These are phyloP conservation scores for Naganishia vaughanmartiniae DNA, from an alignment of 768 basidiomycete genomes.

Conservation along the genomic window DNA sequence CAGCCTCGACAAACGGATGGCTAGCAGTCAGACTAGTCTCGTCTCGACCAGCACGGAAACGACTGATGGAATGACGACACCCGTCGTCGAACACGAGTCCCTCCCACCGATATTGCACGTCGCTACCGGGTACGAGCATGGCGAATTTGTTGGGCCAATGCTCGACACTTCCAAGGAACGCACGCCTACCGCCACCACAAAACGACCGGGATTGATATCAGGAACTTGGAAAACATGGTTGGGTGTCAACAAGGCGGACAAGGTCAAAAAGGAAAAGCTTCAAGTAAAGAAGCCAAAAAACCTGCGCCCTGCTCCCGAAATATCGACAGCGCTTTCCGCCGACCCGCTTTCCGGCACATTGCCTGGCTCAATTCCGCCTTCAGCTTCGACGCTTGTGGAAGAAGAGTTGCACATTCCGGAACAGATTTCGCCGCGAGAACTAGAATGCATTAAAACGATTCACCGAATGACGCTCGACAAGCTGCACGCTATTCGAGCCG, in stretches of 20 bases:
- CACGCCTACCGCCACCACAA: background rate
- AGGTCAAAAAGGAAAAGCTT: constrained; percentile 6
- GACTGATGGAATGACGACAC: constrained; percentile 2
- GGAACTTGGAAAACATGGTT: constrained; percentile 2
- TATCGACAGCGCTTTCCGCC: constrained; percentile 16
- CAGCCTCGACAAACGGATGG: background rate
- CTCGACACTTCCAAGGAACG: constrained; percentile 10
- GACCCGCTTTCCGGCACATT: constrained; percentile 15
- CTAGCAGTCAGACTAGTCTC: background rate
- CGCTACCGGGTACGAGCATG: background rate
- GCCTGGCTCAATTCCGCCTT: constrained; percentile 8
- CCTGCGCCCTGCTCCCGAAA: constrained; percentile 8
- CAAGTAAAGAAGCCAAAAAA: constrained; percentile 14
- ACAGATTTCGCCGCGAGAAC: background rate
- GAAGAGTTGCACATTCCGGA: constrained; percentile 11
- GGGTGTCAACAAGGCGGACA: constrained; percentile 17
- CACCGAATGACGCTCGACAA: constrained; percentile 20
- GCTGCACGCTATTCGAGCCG: constrained; percentile 17
- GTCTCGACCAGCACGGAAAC: background rate
- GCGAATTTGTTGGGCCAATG: background rate
- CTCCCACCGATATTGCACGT: background rate
- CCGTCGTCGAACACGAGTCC: background rate
- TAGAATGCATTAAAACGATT: constrained; percentile 6
- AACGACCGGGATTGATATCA: constrained; percentile 7
- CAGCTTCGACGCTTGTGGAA: constrained; percentile 3